Conservation (phyloP, 805 yeast genomes). For the Teunomyces cretensis region DNA sequence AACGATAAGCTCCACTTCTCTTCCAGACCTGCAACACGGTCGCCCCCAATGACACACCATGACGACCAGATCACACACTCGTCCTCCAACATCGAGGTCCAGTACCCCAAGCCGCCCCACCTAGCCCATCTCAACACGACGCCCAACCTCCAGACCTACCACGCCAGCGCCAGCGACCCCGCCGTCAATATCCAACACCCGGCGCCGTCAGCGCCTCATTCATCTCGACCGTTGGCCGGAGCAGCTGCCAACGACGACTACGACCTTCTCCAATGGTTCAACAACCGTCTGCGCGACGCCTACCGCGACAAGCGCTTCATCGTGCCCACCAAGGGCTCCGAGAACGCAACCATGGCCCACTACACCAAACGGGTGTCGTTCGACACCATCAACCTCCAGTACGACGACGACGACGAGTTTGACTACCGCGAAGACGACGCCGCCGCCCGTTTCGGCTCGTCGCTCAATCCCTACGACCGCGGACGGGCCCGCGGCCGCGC, state of each 20-base stretch:
- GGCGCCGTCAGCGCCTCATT: too few relatives aligned
- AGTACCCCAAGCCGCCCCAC: constrained; percentile 2
- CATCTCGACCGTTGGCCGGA: too few relatives aligned
- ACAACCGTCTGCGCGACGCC: constrained; percentile 16
- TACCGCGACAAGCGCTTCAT: constrained; percentile 23
- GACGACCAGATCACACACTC: not conserved
- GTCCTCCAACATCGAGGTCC: not conserved
- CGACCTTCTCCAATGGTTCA: constrained; percentile 12
- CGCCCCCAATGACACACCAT: not conserved
- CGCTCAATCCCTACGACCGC: not conserved
- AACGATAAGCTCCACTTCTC: too few relatives aligned
- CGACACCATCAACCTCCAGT: constrained; percentile 49
- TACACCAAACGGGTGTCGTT: constrained; percentile 47
- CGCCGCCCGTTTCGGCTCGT: not conserved
- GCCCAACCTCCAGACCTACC: constrained; percentile 3
- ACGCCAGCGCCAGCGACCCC: not conserved
- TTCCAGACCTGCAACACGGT: not conserved
- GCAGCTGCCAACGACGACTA: not conserved
- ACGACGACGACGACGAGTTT: constrained; percentile 17
- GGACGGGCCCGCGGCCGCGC: constrained; percentile 6
- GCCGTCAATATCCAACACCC: not conserved
- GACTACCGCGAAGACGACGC: not conserved
- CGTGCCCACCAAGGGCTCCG: constrained; percentile 11
- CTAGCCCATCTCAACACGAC: not conserved
- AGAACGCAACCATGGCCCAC: constrained; percentile 7